Conservation (phyloP, 2,329 filamentous ascomycete genomes). For the Fusarium longipes region DNA sequence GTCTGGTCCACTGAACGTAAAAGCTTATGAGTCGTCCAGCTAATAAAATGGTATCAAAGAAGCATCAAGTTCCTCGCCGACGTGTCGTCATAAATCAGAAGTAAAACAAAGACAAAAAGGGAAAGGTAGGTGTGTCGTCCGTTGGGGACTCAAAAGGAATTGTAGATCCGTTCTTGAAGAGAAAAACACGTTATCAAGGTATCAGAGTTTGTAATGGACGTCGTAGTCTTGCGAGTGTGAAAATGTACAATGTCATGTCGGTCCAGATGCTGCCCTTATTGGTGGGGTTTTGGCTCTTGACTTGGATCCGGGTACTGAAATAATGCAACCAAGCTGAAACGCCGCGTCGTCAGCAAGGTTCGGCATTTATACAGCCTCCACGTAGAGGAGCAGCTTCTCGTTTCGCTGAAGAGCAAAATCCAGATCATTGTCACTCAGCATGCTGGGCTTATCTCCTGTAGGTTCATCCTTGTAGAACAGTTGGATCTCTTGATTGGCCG, state of each 20-base stretch:
- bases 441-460: constrained; percentile 76
- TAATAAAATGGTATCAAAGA: constrained; percentile 48
- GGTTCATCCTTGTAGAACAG: constrained; percentile 89
- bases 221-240: constrained; percentile 13
- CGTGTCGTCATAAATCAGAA: constrained; percentile 42
- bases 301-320: constrained; percentile 17
- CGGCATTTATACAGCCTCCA: constrained; percentile 62
- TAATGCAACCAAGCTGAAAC: constrained; percentile 41
- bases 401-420: constrained; percentile 84
- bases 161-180: constrained; percentile 34
- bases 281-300: constrained; percentile 22
- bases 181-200: constrained; percentile 17
- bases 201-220: constrained; percentile 16
- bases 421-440: constrained; percentile 84
- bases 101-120: constrained; percentile 4
- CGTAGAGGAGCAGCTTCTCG: constrained; percentile 85
- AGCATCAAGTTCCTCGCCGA: constrained; percentile 44
- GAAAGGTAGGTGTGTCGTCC: constrained; percentile 24
- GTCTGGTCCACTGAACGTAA: constrained; percentile 42
- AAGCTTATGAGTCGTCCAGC: constrained; percentile 42
- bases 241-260: constrained; percentile 13
- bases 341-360: constrained; percentile 18
- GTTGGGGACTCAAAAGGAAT: constrained; percentile 33
- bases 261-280: constrained; percentile 9
- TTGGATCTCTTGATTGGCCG: constrained; percentile 74